Evolutionary conservation across 257 asterid species (phyloP).

Genomic region (Dorcoceras hygrometricum): DNA sequence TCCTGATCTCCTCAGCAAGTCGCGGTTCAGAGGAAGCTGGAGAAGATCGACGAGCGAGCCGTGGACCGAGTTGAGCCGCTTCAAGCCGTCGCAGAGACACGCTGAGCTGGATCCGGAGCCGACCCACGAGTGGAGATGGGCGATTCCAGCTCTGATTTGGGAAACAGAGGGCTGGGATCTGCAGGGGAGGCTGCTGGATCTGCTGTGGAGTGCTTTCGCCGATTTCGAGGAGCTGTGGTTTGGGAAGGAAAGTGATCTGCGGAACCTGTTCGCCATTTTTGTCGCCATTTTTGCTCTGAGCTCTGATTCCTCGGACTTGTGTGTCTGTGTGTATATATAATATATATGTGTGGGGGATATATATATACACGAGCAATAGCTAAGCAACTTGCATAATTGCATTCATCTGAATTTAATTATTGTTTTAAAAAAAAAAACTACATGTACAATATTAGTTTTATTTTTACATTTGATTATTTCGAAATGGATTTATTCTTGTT

Average conservation of each 20-base stretch:
- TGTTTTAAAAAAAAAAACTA: too few relatives aligned
- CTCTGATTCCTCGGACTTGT: too few relatives aligned
- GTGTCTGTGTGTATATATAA: too few relatives aligned
- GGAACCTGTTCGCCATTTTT: slow-evolving; percentile 69
- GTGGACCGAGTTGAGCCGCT: slow-evolving; percentile 51
- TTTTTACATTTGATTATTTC: too few relatives aligned
- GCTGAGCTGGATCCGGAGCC: slow-evolving; percentile 24
- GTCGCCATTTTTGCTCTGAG: slow-evolving; percentile 37
- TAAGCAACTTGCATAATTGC: too few relatives aligned
- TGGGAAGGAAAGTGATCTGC: slow-evolving; percentile 76
- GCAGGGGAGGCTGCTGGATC: slow-evolving; percentile 85
- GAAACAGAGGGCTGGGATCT: slow-evolving; percentile 65
- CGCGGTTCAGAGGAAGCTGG: slow-evolving; percentile 74
- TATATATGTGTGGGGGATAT: too few relatives aligned
- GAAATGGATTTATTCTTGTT: too few relatives aligned
- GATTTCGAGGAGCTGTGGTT: slow-evolving; percentile 37
- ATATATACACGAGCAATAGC: too few relatives aligned
- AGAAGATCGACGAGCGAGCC: slow-evolving; percentile 82
- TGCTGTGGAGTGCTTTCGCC: slow-evolving; percentile 47
- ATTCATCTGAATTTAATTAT: too few relatives aligned
- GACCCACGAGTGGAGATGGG: slow-evolving; percentile 46
- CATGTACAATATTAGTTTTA: too few relatives aligned
- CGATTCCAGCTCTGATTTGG: slow-evolving; percentile 54
- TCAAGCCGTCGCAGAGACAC: slow-evolving; percentile 61
- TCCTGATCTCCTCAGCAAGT: slow-evolving; percentile 27